Evolutionary conservation across 2,329 filamentous ascomycete species (phyloP).

Genomic region (Catunica adiposa): DNA sequence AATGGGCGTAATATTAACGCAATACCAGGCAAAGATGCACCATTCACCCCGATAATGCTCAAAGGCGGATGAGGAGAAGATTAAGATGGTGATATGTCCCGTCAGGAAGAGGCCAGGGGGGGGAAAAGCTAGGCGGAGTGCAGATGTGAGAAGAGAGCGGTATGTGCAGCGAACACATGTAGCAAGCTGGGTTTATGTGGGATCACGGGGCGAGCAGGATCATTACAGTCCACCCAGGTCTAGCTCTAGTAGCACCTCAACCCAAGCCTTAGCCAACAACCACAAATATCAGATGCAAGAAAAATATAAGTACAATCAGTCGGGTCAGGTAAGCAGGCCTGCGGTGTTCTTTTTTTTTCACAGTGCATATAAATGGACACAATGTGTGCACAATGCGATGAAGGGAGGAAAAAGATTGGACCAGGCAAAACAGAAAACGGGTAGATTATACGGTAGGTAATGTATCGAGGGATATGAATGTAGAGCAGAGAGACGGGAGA

Average conservation of each 20-base stretch:
- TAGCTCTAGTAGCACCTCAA: not conserved
- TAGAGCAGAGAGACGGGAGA: not conserved
- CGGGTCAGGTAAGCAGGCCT: no score
- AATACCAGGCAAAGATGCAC: not conserved
- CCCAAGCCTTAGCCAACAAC: not conserved
- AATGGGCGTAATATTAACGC: not conserved
- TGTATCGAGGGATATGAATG: not conserved
- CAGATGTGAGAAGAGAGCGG: not conserved
- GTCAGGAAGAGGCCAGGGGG: not conserved
- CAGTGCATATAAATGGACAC: no score
- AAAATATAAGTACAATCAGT: no score
- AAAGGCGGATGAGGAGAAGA: not conserved
- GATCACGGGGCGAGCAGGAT: conserved; percentile 10
- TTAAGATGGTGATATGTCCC: not conserved
- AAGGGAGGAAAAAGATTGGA: no score
- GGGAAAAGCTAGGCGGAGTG: not conserved
- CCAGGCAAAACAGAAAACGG: no score
- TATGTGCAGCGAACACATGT: not conserved
- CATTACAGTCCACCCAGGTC: conserved; percentile 6
- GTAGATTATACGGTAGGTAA: not conserved
- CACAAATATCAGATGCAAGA: not conserved
- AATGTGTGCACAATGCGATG: no score
- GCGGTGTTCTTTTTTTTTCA: no score
- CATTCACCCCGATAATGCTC: not conserved
- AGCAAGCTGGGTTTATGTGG: conserved; percentile 1